Conservation (phyloP, 768 basidiomycete genomes). For the Pleurotus citrinopileatus region DNA sequence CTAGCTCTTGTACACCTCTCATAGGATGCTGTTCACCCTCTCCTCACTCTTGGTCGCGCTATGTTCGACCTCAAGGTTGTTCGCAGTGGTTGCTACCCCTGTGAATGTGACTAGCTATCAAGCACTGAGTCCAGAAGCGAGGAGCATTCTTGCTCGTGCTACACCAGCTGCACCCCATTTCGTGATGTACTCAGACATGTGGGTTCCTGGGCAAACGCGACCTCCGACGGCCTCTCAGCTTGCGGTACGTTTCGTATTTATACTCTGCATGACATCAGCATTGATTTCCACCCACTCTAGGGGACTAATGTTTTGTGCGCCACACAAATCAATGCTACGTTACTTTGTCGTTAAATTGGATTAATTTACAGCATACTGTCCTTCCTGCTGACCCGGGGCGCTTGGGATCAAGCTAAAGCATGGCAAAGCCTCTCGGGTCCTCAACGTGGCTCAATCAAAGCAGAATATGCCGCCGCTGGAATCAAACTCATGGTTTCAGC, state of each 20-base stretch:
- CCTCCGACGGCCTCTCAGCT: slow-evolving; percentile 31
- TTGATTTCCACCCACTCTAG: slow-evolving; percentile 11
- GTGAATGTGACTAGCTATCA: slow-evolving; percentile 4
- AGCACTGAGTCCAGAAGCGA: slow-evolving; percentile 2
- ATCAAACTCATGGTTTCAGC: slow-evolving; percentile 57
- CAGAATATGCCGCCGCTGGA: slow-evolving; percentile 51
- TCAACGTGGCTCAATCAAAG: slow-evolving; percentile 39
- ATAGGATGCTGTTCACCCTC: slow-evolving; percentile 3
- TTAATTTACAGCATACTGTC: slow-evolving; percentile 25
- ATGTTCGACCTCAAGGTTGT: neutral
- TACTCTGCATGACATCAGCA: neutral
- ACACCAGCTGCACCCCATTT: slow-evolving; percentile 33
- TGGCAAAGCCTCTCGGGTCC: slow-evolving; percentile 37
- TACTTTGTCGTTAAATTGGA: slow-evolving; percentile 1
- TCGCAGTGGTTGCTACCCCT: neutral
- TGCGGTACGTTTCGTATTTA: slow-evolving; percentile 19
- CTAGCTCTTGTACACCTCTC: neutral
- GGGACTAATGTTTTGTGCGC: slow-evolving; percentile 28
- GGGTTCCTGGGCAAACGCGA: slow-evolving; percentile 32
- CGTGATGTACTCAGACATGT: slow-evolving; percentile 36
- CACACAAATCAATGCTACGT: neutral
- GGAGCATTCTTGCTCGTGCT: slow-evolving; percentile 13
- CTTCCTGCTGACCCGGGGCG: slow-evolving; percentile 38
- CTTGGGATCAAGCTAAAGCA: slow-evolving; percentile 42
- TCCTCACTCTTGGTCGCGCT: slow-evolving; percentile 4